Conservation (phyloP, 495 filamentous ascomycete species). For the Penicillium angulare region DNA sequence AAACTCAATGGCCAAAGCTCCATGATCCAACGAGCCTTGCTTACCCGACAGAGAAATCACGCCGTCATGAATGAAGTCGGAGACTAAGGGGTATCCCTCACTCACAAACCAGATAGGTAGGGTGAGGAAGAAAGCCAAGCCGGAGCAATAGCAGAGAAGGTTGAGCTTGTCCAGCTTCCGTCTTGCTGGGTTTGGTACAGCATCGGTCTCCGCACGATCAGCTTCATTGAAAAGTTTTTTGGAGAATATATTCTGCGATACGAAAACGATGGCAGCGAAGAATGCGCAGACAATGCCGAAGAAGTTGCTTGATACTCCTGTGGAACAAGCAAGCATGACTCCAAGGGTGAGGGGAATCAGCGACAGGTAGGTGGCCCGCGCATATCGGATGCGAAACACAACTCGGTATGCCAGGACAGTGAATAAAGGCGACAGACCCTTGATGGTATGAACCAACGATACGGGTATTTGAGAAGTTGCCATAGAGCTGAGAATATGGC, state of each 20-base stretch:
- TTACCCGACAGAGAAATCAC: conserved; percentile 65
- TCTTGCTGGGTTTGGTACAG: conserved; percentile 46
- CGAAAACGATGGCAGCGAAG: conserved; percentile 85
- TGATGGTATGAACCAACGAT: conserved; percentile 96
- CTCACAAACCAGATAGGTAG: conserved; percentile 91
- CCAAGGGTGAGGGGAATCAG: conserved; percentile 88
- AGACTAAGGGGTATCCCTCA: conserved; percentile 71
- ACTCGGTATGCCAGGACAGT: conserved; percentile 92
- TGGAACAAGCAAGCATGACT: conserved; percentile 93
- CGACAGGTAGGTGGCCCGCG: conserved; percentile 84
- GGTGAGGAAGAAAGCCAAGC: conserved; percentile 84
- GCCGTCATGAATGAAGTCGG: conserved; percentile 50
- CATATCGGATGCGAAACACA: conserved; percentile 84
- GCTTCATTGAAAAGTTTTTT: conserved; percentile 99
- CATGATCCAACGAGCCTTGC: conserved; percentile 75
- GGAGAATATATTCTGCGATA: conserved; percentile 98
- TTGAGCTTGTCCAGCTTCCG: conserved; percentile 96
- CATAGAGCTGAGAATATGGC: conserved; percentile 89
- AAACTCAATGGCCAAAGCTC: conserved; percentile 75
- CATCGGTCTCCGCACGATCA: conserved; percentile 72
- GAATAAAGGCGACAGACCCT: conserved; percentile 96
- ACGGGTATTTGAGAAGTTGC: conserved; percentile 94
- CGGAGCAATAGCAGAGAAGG: conserved; percentile 92
- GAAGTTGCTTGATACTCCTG: conserved; percentile 81
- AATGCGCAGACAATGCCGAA: conserved; percentile 86